Conservation (phyloP, 108 stramenopile genomes). For the Craspedostauros australis region DNA sequence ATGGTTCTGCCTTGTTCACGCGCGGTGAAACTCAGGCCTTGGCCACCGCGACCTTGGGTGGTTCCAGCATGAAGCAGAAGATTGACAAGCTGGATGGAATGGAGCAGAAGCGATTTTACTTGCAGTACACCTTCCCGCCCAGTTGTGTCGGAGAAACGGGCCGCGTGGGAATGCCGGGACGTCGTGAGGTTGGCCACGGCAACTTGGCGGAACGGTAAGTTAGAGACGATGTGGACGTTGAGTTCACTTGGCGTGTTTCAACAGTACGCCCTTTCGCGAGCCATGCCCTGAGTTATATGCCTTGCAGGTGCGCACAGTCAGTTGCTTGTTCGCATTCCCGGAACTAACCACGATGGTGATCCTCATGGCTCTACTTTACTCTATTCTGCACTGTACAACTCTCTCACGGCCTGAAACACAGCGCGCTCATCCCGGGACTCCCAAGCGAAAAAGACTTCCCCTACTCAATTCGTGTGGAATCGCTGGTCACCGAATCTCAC, state of each 20-base stretch:
- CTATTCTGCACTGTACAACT: neutral
- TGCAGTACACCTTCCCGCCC: conserved; percentile 94
- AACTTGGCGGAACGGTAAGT: conserved; percentile 73
- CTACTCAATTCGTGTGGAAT: conserved; percentile 77
- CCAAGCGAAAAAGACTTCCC: conserved; percentile 71
- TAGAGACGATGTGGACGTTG: neutral
- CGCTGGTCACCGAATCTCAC: conserved; percentile 81
- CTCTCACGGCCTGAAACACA: conserved; percentile 2
- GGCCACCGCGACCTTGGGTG: conserved; percentile 85
- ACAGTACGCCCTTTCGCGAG: too few relatives aligned
- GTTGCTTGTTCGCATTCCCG: too few relatives aligned
- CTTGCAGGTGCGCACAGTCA: too few relatives aligned
- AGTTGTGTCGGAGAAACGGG: conserved; percentile 93
- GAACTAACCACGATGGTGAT: neutral
- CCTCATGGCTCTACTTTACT: neutral
- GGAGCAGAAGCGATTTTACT: conserved; percentile 83
- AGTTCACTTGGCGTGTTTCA: too few relatives aligned
- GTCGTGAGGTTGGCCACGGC: conserved; percentile 88
- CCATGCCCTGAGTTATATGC: too few relatives aligned
- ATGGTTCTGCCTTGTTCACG: conserved; percentile 91
- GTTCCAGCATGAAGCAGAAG: conserved; percentile 86
- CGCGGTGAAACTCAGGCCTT: conserved; percentile 92
- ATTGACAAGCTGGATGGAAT: conserved; percentile 81
- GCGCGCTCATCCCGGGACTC: conserved; percentile 59
- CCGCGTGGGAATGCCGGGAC: conserved; percentile 76